Conservation (phyloP, 2,329 filamentous ascomycete species). For the Madurella mycetomatis region DNA sequence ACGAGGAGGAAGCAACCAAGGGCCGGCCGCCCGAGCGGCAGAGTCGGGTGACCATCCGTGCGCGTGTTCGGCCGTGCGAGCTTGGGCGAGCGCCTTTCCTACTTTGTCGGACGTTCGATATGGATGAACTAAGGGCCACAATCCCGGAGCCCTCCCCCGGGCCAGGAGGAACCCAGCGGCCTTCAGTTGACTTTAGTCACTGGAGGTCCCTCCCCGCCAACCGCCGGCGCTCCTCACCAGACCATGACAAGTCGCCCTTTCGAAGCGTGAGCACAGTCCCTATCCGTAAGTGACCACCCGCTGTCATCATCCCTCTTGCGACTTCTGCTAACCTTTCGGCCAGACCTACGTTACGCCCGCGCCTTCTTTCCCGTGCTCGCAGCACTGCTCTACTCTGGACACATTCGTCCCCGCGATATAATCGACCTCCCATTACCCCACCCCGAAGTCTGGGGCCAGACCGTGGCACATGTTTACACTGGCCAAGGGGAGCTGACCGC, state of each 20-base stretch:
- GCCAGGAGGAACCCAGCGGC: slow-evolving; percentile 13
- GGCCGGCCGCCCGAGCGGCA: not conserved
- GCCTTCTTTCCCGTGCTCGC: slow-evolving; percentile 51
- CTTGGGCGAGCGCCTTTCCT: slow-evolving; percentile 42
- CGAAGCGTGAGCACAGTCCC: slow-evolving; percentile 37
- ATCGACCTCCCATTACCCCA: slow-evolving; percentile 56
- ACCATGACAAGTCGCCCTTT: slow-evolving; percentile 21
- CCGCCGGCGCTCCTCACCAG: slow-evolving; percentile 19
- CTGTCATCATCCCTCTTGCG: not conserved
- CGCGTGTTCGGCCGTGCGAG: slow-evolving; percentile 39
- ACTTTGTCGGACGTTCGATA: slow-evolving; percentile 47
- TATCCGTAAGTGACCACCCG: slow-evolving; percentile 40
- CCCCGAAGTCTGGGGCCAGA: slow-evolving; percentile 52
- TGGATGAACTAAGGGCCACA: slow-evolving; percentile 44
- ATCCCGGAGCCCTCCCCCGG: slow-evolving; percentile 34
- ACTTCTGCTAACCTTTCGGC: not conserved
- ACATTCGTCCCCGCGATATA: slow-evolving; percentile 47
- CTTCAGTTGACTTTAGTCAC: slow-evolving; percentile 9
- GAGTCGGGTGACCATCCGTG: slow-evolving; percentile 37
- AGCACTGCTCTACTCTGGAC: slow-evolving; percentile 50
- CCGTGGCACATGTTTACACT: slow-evolving; percentile 53
- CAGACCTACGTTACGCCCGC: slow-evolving; percentile 47
- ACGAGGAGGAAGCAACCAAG: slow-evolving; percentile 10
- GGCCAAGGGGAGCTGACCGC: slow-evolving; percentile 43
- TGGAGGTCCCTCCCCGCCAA: slow-evolving; percentile 8